These are phyloP conservation scores for Pholiota adiposa DNA, from an alignment of 1,284 basidiomycete species.

Conservation along the genomic window DNA sequence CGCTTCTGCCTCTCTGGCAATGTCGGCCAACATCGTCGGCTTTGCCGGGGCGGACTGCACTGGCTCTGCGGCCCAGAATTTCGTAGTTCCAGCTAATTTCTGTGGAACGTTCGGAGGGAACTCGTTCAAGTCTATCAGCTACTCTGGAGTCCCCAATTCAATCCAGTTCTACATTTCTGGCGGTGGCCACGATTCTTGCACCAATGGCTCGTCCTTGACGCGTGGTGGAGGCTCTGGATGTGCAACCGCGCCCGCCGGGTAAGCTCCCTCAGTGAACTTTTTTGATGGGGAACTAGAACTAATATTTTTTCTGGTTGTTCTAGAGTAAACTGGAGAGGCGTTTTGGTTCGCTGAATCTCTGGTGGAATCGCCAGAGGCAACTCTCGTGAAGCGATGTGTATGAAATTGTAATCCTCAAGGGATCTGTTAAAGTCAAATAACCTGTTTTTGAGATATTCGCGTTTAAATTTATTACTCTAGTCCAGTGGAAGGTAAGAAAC, in stretches of 20 bases:
- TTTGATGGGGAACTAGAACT: no score
- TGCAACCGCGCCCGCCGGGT: slow-evolving; percentile 12
- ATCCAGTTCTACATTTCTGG: slow-evolving; percentile 11
- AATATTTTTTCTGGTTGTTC: background rate
- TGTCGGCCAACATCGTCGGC: slow-evolving; percentile 3
- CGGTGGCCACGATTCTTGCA: slow-evolving; percentile 1
- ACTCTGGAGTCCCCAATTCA: slow-evolving; percentile 5
- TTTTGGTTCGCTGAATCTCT: background rate
- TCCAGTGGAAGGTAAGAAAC: no score
- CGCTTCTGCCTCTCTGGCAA: slow-evolving; percentile 2
- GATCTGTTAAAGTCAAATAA: no score
- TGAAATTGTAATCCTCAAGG: background rate
- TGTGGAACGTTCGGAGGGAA: background rate
- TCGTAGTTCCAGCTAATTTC: background rate
- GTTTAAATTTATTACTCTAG: no score
- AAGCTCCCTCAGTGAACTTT: background rate
- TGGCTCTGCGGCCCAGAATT: background rate
- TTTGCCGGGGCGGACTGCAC: slow-evolving; percentile 11
- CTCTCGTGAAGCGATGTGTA: background rate
- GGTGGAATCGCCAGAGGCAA: background rate
- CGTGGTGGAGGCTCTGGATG: slow-evolving; percentile 10
- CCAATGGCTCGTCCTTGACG: background rate
- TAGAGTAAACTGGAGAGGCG: background rate
- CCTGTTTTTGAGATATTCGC: no score
- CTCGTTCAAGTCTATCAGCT: slow-evolving; percentile 3